Percentiles rank a stretch among this genome's conserved stretches.
phyloP scores from a whole-genome alignment of 163 green algal species.

The Coccomyxa subellipsoidea region DNA sequence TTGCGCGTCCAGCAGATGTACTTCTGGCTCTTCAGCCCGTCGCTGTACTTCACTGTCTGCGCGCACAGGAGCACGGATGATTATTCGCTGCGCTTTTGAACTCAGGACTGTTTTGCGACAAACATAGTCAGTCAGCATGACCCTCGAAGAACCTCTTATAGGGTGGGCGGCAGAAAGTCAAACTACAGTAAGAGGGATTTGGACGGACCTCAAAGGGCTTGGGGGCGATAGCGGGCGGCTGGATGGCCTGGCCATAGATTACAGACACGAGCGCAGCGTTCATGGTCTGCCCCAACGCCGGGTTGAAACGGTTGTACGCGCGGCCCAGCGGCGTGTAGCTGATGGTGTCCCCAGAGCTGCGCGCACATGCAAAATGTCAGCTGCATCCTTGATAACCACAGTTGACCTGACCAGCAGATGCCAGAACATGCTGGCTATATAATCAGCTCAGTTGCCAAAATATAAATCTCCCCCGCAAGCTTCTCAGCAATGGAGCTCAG shows the following conservation, averaged over 20 bases:
- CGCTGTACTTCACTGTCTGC: slow-evolving; percentile 9
- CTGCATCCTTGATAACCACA: too few species aligned
- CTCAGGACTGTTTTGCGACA: too few species aligned
- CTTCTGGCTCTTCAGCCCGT: not conserved
- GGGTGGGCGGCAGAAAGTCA: too few species aligned
- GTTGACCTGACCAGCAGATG: too few species aligned
- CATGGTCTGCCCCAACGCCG: slow-evolving; percentile 23
- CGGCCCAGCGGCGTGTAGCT: slow-evolving; percentile 51
- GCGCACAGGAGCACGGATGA: not conserved
- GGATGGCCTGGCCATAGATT: slow-evolving; percentile 24
- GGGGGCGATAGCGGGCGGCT: not conserved
- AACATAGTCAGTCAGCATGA: too few species aligned
- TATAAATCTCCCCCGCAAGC: too few species aligned
- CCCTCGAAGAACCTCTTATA: too few species aligned
- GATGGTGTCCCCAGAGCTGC: slow-evolving; percentile 34
- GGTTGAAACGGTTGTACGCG: slow-evolving; percentile 45
- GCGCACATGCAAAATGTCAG: too few species aligned
- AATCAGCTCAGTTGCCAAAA: too few species aligned
- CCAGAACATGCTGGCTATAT: too few species aligned
- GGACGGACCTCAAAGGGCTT: not conserved
- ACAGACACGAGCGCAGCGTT: slow-evolving; percentile 28
- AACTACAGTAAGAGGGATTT: not conserved
- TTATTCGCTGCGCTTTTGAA: too few species aligned
- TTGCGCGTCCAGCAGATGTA: slow-evolving; percentile 30
- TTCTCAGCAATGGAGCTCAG: too few species aligned